Conservation (phyloP, 805 yeast genomes). For the Candida easanensis region DNA sequence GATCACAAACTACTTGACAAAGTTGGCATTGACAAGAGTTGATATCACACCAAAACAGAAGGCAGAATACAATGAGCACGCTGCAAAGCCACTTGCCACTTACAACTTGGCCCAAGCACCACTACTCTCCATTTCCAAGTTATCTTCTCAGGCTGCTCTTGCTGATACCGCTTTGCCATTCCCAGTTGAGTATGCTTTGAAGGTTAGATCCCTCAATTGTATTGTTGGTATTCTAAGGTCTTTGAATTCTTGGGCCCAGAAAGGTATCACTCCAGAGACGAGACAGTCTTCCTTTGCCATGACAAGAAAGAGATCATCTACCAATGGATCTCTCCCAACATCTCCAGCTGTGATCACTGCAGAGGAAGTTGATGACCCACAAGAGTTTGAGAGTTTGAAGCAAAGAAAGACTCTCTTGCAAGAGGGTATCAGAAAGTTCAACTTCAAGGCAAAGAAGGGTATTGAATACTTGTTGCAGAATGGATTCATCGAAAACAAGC, state of each 20-base stretch:
- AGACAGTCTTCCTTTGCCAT: conserved; percentile 18
- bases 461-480: conserved; percentile 56
- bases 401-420: conserved; percentile 77
- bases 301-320: conserved; percentile 28
- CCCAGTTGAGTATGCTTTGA: conserved; percentile 82
- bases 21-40: conserved; percentile 64
- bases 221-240: conserved; percentile 81
- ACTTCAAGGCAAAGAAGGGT: conserved; percentile 83
- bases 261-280: conserved; percentile 40
- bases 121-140: conserved; percentile 64
- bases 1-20: conserved; percentile 70
- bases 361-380: conserved; percentile 63
- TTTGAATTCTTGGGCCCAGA: conserved; percentile 82
- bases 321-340: conserved; percentile 23
- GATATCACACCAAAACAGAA: conserved; percentile 71
- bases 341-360: conserved; percentile 10
- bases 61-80: conserved; percentile 48
- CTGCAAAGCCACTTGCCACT: conserved; percentile 60
- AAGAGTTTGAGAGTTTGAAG: conserved; percentile 81
- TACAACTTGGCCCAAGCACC: conserved; percentile 76
- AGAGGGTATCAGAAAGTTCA: conserved; percentile 77
- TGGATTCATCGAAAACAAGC: conserved; percentile 58
- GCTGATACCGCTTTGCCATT: conserved; percentile 49
- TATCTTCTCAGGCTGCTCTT: conserved; percentile 49
- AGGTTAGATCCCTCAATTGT: conserved; percentile 75